A percentile compares a stretch with the other conserved stretches of the same genome.
Conservation (phyloP, 371 early-diverging fungal species). For the Lichtheimia corymbifera region DNA sequence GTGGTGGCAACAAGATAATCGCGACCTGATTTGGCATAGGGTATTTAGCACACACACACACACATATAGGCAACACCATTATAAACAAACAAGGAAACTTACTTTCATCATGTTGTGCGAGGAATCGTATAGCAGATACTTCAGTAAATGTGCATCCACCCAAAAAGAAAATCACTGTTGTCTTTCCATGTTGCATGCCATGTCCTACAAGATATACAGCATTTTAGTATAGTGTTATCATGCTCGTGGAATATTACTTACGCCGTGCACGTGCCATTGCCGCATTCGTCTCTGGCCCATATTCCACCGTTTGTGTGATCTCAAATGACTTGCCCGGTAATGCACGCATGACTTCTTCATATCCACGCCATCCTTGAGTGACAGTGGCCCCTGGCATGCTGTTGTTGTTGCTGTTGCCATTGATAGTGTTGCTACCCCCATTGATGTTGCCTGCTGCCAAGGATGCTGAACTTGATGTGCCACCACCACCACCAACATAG, state of each 20-base stretch:
- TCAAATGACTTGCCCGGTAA: conserved; percentile 84
- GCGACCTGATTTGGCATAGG: conserved; percentile 50
- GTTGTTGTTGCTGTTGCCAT: conserved; percentile 14
- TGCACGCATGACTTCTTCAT: conserved; percentile 78
- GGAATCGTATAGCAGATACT: conserved; percentile 83
- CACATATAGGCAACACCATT: conserved; percentile 1
- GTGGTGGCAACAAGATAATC: conserved; percentile 88
- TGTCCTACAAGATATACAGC: conserved; percentile 22
- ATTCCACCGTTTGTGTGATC: conserved; percentile 67
- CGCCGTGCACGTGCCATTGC: conserved; percentile 58
- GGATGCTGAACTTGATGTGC: conserved; percentile 5
- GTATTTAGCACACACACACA: not conserved
- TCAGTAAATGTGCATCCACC: conserved; percentile 96
- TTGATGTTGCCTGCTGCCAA: not conserved
- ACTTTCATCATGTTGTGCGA: conserved; percentile 79
- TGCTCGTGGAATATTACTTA: conserved; percentile 22
- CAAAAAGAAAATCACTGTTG: conserved; percentile 88
- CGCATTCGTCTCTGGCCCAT: conserved; percentile 48
- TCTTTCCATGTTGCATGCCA: conserved; percentile 62
- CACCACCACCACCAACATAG: conserved; percentile 28
- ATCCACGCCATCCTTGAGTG: conserved; percentile 78
- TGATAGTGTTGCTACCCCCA: conserved; percentile 12
- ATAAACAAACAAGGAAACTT: conserved; percentile 12
- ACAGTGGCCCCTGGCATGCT: not conserved
- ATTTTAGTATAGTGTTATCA: conserved; percentile 1